A percentile compares a stretch with the other conserved stretches of the same genome.
phyloP scores from a whole-genome alignment of 2,329 filamentous ascomycete genomes.

The Microdochium nivale region DNA sequence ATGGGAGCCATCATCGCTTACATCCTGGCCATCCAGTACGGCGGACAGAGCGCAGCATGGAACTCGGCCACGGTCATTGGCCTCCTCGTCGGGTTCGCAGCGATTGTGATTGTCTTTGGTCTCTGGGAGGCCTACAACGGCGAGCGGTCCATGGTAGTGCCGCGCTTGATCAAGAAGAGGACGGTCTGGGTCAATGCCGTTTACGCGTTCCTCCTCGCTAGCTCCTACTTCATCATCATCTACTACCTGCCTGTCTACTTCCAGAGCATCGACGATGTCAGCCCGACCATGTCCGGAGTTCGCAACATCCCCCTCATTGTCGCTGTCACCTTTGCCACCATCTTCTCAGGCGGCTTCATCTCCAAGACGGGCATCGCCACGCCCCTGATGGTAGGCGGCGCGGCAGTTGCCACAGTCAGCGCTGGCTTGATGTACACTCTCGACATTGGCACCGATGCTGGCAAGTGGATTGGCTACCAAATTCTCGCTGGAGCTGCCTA shows the following conservation, averaged over 20 bases:
- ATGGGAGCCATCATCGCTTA: conserved; percentile 32
- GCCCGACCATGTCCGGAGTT: conserved; percentile 21
- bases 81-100: conserved; percentile 14
- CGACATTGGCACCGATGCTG: conserved; percentile 12
- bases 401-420: conserved; percentile 20
- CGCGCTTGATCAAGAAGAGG: conserved; percentile 2
- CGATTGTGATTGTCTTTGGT: conserved; percentile 14
- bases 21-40: conserved; percentile 30
- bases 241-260: conserved; percentile 32
- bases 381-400: conserved; percentile 25
- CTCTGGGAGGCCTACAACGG: conserved; percentile 21
- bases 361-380: conserved; percentile 16
- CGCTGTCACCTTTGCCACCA: conserved; percentile 20
- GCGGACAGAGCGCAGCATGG: conserved; percentile 27
- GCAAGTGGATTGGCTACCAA: conserved; percentile 34
- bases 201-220: conserved; percentile 19
- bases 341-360: conserved; percentile 16
- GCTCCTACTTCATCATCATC: conserved; percentile 21
- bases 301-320: conserved; percentile 26
- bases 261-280: conserved; percentile 24
- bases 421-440: conserved; percentile 21
- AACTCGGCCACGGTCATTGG: conserved; percentile 19
- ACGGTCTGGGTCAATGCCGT: conserved; percentile 11
- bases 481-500: conserved; percentile 27
- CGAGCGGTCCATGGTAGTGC: conserved; percentile 20